These are phyloP conservation scores for Aspergillus latus DNA, from an alignment of 2,329 filamentous ascomycete genomes.

Conservation along the genomic window DNA sequence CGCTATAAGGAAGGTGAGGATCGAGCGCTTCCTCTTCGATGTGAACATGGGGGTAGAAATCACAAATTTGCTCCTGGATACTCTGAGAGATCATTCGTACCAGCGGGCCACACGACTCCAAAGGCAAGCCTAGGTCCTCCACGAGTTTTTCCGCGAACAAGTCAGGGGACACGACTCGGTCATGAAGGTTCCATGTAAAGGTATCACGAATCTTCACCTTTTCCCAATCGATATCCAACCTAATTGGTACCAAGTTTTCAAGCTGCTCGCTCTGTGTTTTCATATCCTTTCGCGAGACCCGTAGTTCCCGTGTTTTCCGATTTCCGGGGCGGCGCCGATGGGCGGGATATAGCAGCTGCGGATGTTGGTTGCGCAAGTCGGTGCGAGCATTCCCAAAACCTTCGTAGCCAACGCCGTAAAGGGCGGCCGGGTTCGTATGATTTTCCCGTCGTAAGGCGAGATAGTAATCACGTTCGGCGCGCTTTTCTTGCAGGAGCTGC, in stretches of 20 bases:
- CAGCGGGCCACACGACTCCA: slow-evolving; percentile 59
- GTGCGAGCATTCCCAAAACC: slow-evolving; percentile 88
- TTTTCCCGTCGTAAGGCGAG: slow-evolving; percentile 61
- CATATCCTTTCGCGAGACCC: slow-evolving; percentile 76
- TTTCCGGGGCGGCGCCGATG: slow-evolving; percentile 75
- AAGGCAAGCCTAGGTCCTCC: slow-evolving; percentile 77
- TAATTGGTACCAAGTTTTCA: slow-evolving; percentile 87
- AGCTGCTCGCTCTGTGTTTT: slow-evolving; percentile 82
- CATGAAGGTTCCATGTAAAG: slow-evolving; percentile 97
- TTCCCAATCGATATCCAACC: slow-evolving; percentile 91
- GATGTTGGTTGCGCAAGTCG: slow-evolving; percentile 63
- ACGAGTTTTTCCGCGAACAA: slow-evolving; percentile 86
- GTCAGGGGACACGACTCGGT: slow-evolving; percentile 75
- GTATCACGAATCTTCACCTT: slow-evolving; percentile 95
- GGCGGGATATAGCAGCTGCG: slow-evolving; percentile 74
- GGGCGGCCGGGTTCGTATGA: slow-evolving; percentile 55
- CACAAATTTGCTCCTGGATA: slow-evolving; percentile 84
- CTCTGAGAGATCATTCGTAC: slow-evolving; percentile 65
- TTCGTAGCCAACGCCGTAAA: slow-evolving; percentile 73
- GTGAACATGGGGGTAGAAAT: slow-evolving; percentile 89
- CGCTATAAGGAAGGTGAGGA: slow-evolving; percentile 82
- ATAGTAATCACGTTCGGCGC: slow-evolving; percentile 70
- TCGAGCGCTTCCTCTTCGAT: slow-evolving; percentile 89
- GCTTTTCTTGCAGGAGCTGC: slow-evolving; percentile 62
- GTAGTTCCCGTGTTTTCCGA: slow-evolving; percentile 70